These are phyloP conservation scores for Phytophthora parvispora DNA, from an alignment of 352 stramenopile species.

Conservation along the genomic window DNA sequence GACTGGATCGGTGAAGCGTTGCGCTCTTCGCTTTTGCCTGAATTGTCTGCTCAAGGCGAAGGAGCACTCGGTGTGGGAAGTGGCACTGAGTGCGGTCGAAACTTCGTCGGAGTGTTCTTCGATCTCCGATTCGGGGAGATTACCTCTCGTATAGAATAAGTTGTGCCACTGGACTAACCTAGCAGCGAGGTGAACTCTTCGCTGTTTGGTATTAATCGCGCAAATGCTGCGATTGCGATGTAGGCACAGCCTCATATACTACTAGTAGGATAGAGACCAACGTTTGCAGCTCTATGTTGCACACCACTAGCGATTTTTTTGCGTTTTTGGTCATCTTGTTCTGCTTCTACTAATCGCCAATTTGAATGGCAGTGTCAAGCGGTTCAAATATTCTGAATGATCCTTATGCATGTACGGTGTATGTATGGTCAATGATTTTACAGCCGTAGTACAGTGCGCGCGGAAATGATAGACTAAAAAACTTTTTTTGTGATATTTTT, in stretches of 20 bases:
- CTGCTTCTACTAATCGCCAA: too few relatives aligned
- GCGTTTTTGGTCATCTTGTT: too few relatives aligned
- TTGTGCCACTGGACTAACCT: not conserved
- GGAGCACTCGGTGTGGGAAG: constrained; percentile 48
- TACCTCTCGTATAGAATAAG: not conserved
- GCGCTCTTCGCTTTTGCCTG: constrained; percentile 54
- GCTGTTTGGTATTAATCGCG: not conserved
- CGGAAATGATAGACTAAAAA: too few relatives aligned
- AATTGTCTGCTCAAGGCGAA: constrained; percentile 57
- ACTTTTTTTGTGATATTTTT: too few relatives aligned
- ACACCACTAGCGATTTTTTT: too few relatives aligned
- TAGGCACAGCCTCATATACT: not conserved
- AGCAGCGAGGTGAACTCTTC: not conserved
- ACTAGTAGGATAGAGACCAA: not conserved
- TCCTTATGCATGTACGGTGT: too few relatives aligned
- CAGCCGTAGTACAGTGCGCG: too few relatives aligned
- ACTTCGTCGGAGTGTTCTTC: constrained; percentile 13
- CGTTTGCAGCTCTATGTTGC: too few relatives aligned
- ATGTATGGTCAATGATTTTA: too few relatives aligned
- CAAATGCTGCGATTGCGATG: not conserved
- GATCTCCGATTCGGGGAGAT: constrained; percentile 8
- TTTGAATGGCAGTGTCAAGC: too few relatives aligned
- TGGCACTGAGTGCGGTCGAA: constrained; percentile 32
- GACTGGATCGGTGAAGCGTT: constrained; percentile 33
- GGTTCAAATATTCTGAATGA: too few relatives aligned